Conservation (phyloP, 306 rosid genomes). For the Luffa acutangula region DNA sequence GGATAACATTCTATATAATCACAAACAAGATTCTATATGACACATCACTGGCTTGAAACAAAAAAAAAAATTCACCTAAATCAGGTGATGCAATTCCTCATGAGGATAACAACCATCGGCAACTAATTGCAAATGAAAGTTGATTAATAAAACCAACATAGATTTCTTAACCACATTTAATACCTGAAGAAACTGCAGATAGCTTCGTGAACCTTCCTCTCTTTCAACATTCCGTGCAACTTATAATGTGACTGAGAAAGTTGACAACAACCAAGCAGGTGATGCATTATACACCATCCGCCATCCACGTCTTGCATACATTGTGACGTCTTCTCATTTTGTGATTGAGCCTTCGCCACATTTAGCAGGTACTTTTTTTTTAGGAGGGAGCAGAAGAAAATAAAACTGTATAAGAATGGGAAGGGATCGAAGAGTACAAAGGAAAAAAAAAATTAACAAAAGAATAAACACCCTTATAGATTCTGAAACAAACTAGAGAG, state of each 20-base stretch:
- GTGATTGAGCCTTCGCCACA: slow-evolving; percentile 59
- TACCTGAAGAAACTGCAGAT: slow-evolving; percentile 88
- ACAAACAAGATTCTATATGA: neutral
- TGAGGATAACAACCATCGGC: neutral
- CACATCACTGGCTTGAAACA: neutral
- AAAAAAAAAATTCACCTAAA: neutral
- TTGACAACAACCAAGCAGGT: slow-evolving; percentile 83
- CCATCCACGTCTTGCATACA: slow-evolving; percentile 76
- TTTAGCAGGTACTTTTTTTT: slow-evolving; percentile 42
- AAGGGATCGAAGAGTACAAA: neutral
- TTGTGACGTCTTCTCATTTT: slow-evolving; percentile 72
- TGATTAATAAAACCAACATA: neutral
- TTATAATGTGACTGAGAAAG: slow-evolving; percentile 75
- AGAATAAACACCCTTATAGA: neutral
- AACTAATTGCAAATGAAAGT: neutral
- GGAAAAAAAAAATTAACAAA: neutral
- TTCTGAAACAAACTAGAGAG: neutral
- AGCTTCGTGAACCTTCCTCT: slow-evolving; percentile 72
- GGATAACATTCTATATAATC: neutral
- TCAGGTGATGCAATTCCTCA: neutral
- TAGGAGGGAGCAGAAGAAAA: neutral
- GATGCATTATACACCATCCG: slow-evolving; percentile 81
- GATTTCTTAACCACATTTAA: neutral
- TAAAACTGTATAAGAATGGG: neutral
- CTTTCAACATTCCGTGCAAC: slow-evolving; percentile 54